phyloP scores from a whole-genome alignment of 2,329 filamentous ascomycete species.

The Pseudogymnoascus sp. region DNA sequence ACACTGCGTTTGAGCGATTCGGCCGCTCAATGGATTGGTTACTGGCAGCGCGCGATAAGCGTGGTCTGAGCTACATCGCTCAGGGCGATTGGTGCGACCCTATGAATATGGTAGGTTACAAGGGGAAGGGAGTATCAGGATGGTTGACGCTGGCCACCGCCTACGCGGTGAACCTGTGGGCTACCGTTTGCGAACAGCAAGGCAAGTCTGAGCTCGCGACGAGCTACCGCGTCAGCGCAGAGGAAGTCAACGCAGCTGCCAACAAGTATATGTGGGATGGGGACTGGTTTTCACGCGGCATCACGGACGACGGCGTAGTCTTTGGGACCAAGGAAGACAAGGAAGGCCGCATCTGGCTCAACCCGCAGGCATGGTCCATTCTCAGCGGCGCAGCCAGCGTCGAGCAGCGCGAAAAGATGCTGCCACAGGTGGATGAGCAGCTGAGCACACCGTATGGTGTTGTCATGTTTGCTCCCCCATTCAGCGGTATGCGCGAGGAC shows the following conservation, averaged over 20 bases:
- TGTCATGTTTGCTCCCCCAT: constrained; percentile 51
- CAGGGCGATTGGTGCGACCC: constrained; percentile 57
- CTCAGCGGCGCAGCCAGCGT: constrained; percentile 45
- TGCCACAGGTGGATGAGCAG: constrained; percentile 45
- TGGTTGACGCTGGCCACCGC: constrained; percentile 53
- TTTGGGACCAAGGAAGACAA: constrained; percentile 46
- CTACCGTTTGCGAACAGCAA: constrained; percentile 43
- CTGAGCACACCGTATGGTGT: constrained; percentile 49
- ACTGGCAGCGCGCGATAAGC: constrained; percentile 43
- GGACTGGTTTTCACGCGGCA: constrained; percentile 51
- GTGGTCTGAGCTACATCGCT: constrained; percentile 51
- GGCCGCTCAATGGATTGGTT: constrained; percentile 54
- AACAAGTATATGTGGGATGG: constrained; percentile 51
- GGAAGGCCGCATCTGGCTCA: constrained; percentile 54
- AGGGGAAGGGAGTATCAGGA: constrained; percentile 51
- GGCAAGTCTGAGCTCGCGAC: constrained; percentile 36
- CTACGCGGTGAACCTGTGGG: constrained; percentile 49
- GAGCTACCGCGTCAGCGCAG: constrained; percentile 40
- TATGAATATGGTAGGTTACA: constrained; percentile 58
- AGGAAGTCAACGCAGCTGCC: constrained; percentile 44
- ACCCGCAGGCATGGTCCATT: constrained; percentile 51
- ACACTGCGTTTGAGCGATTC: constrained; percentile 49
- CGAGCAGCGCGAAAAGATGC: constrained; percentile 39
- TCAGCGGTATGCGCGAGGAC: constrained; percentile 50
- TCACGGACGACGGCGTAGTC: constrained; percentile 48